Evolutionary conservation across 495 filamentous ascomycete genomes (phyloP), one percentile per base, ranked within the genome.

Genomic region (Talaromyces trachyspermus): DNA sequence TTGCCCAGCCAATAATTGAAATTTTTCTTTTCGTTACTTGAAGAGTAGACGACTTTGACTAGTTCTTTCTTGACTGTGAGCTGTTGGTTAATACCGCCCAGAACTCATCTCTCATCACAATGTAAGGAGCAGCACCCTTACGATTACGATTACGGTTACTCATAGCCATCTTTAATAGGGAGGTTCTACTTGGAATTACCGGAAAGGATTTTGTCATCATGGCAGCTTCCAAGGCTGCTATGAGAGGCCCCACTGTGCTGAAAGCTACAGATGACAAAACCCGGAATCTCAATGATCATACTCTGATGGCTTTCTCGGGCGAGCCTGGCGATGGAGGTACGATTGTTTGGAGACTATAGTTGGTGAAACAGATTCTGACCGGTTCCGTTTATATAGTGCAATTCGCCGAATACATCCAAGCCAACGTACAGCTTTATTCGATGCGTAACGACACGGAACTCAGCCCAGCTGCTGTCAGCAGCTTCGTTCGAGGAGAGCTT

Each of bases 351-450:
- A 9, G n/a, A 22, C 35, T 10, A 11, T 12, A 33, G 10, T 3
- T 44, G 42, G 12, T 3, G 0, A 1, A 30, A 12, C 9, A 44
- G 8, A 32, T 49, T 57, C 65, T 71, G 56, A 74, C 54, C 9
- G 36, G 11, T 0, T 11, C 50, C 38, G 38, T 43, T 27, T 36
- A 27, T 36, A 52, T 63, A 95, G 92, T 97, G 41, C 92, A 99
- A 81, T 99, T 99, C 65, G 88, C 92, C 58, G 92, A 99, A 74
- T 97, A 89, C 72, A 89, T 97, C 69, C 89, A 96, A 80, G 94
- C 92, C 53, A 97, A 99, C 62, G 83, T 94, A 58, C 86, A 91
- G 66, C 85, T 99, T 60, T 99, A 99, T 69, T 88, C 86, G 53
- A 99, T 96, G 90, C 89, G 92, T 52, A 97, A 97, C 61, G 83